phyloP scores from a whole-genome alignment of 2,329 filamentous ascomycete genomes.

The Colletotrichum tabaci region DNA sequence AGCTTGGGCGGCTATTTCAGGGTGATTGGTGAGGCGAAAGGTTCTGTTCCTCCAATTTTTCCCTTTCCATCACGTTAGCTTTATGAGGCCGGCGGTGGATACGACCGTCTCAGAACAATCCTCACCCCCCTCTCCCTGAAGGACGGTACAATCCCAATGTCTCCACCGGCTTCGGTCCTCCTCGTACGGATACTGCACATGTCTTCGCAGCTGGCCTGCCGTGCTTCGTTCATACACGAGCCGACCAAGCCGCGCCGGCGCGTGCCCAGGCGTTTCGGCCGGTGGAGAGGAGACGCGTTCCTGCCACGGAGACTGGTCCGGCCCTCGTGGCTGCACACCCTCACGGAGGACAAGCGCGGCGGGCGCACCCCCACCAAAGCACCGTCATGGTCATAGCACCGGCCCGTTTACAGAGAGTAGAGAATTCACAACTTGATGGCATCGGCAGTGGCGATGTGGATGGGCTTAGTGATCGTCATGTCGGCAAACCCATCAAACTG shows the following conservation, averaged over 20 bases:
- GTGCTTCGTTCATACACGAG: not conserved
- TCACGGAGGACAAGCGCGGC: slow-evolving; percentile 10
- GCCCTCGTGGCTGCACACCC: slow-evolving; percentile 8
- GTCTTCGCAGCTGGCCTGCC: not conserved
- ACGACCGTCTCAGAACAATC: not conserved
- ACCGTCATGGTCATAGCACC: slow-evolving; percentile 17
- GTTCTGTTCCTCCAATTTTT: not conserved
- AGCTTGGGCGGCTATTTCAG: slow-evolving; percentile 31
- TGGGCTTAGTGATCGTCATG: slow-evolving; percentile 11
- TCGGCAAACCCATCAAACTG: slow-evolving; percentile 13
- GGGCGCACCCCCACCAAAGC: slow-evolving; percentile 10
- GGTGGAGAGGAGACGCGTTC: not conserved
- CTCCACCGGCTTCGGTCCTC: not conserved
- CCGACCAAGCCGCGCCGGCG: slow-evolving; percentile 8
- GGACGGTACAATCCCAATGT: not conserved
- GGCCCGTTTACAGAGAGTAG: not conserved
- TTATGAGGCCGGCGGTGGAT: not conserved
- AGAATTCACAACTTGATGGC: not conserved
- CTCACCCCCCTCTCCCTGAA: not conserved
- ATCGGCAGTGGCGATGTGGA: slow-evolving; percentile 22
- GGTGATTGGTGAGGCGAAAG: not conserved
- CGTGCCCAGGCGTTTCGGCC: slow-evolving; percentile 21
- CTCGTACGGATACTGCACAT: not conserved
- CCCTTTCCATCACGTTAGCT: not conserved
- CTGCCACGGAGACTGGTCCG: slow-evolving; percentile 20